phyloP scores from a whole-genome alignment of 441 rosid genomes.

The Francoa sonchifolia region DNA sequence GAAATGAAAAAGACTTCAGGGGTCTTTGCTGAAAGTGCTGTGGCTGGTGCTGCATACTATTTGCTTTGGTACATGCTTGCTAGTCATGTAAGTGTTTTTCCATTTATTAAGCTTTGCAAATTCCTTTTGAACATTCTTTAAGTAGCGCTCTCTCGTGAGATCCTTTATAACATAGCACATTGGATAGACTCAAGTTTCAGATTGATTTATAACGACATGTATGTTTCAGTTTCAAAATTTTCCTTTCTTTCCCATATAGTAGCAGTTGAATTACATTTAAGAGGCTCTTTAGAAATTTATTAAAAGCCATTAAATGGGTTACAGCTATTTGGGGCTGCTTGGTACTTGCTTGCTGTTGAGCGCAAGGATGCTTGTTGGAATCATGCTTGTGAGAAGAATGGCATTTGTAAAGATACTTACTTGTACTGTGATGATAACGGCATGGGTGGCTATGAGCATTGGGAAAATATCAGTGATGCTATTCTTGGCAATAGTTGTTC shows the following conservation, averaged over 20 bases:
- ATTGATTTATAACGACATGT: too few relatives aligned
- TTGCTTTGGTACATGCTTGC: conserved; percentile 90
- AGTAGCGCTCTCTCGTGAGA: too few relatives aligned
- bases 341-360: conserved; percentile 84
- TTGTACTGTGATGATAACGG: too few relatives aligned
- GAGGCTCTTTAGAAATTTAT: too few relatives aligned
- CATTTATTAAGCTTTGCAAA: too few relatives aligned
- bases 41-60: conserved; percentile 98
- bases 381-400: conserved; percentile 22
- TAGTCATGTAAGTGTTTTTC: conserved; percentile 95
- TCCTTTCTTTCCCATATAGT: too few relatives aligned
- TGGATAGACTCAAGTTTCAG: too few relatives aligned
- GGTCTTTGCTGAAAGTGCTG: conserved; percentile 89
- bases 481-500: conserved; percentile 19
- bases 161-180: too few relatives aligned
- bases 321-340: conserved; percentile 89
- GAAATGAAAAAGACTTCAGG: conserved; percentile 94
- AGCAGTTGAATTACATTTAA: too few relatives aligned
- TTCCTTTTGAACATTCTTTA: too few relatives aligned
- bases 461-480: conserved; percentile 24
- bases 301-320: too few relatives aligned
- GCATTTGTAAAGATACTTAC: conserved; percentile 31
- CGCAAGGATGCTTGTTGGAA: conserved; percentile 80
- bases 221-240: too few relatives aligned
- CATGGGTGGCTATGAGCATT: conserved; percentile 51